Evolutionary conservation across 108 stramenopile genomes (phyloP).

Genomic region (Pseudonitzschia pungens): DNA sequence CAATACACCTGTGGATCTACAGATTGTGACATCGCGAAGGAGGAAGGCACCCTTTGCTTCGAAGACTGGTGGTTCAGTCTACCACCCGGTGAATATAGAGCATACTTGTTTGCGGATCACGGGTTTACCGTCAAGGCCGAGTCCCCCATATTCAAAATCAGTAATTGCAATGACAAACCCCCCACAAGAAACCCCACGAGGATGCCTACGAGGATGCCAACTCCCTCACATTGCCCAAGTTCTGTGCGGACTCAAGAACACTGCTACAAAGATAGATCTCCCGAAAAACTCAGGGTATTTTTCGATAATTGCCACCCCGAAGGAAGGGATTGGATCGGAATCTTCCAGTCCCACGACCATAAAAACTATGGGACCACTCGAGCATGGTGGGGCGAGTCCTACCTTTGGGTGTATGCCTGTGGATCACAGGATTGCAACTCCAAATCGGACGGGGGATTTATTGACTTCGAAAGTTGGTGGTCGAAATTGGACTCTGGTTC

Average conservation of each 20-base stretch:
- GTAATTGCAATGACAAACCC: neutral
- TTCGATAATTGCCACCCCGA: conserved; percentile 1
- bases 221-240: neutral
- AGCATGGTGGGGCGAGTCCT: neutral
- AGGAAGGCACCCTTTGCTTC: neutral
- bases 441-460: neutral
- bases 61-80: neutral
- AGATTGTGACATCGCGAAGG: neutral
- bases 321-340: neutral
- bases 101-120: neutral
- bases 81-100: neutral
- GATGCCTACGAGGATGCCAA: neutral
- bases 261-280: neutral
- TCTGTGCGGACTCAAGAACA: neutral
- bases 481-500: neutral
- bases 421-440: neutral
- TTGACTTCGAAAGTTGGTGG: neutral
- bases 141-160: neutral
- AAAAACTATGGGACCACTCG: neutral
- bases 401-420: neutral
- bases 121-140: neutral
- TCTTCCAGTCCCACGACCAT: neutral
- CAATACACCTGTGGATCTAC: neutral
- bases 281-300: neutral
- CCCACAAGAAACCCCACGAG: too few relatives aligned